Base-by-base conservation (phyloP, 1,284 basidiomycete genomes). In the Butyriboletus appendiculatus region DNA sequence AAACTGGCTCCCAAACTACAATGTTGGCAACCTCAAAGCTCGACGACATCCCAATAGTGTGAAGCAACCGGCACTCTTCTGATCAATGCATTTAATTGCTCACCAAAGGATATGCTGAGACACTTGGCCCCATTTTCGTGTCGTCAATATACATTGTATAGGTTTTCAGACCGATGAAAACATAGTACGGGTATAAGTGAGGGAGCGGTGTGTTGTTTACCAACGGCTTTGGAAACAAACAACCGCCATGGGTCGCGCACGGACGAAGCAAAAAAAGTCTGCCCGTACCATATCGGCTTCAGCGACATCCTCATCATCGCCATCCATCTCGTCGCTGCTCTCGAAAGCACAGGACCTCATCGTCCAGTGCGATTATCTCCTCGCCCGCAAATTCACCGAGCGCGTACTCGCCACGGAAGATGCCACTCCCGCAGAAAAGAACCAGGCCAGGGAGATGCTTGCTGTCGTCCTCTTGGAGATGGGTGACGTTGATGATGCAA, bases 321-420 rank as follows among this genome's bases (percentile, higher is more conserved):
- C 81, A 1, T 62, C 75, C 4, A 70, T 84, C 49, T 52, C 77
- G 12, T 74, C 86, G 11, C 74, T 94, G 9, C 74, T 92, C 16
- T 79, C 83, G 65, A 92, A 92, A 66, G 85, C 91, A 0, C 90
- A 93, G 63, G 76, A 81, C 20, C 75, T 95, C 47, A 81, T 96
- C 59, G 81, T 86, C 15, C 88, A 93, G 73, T 91, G 88, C 65
- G 86, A 96, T 69, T 95, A 93, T 68, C 84, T 90, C 46, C 82
- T 94, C 32, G 92, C 92, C 10, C 75, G 81, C 53, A 83, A 82
- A 49, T 94, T 95, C 67, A 77, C 86, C 42, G 75, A 79, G 48
- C 82, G 91, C 37, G 81, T 90, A 28, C 74, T 95, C 33, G 81
- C 88, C 59, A 76, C 85, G 37, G 82, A 88, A 52, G 79, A 85